Evolutionary conservation across 2,329 filamentous ascomycete species (phyloP).

Genomic region (Aspergillus sp.): DNA sequence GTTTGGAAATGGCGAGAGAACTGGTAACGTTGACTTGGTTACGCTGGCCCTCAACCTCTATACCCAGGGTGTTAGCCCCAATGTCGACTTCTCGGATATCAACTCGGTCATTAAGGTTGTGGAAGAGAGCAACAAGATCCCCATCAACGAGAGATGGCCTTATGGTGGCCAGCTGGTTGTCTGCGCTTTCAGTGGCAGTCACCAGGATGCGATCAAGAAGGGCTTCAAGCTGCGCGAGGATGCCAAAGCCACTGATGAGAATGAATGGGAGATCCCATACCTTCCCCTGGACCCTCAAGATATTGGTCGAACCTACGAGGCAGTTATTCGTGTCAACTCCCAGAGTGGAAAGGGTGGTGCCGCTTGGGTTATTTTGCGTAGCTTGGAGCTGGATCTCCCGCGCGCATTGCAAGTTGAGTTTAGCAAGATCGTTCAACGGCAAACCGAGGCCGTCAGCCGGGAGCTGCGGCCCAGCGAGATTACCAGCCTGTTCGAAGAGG

Average conservation of each 20-base stretch:
- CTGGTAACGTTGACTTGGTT: conserved; percentile 91
- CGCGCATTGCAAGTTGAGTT: conserved; percentile 90
- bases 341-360: conserved; percentile 92
- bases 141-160: conserved; percentile 80
- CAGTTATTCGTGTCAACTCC: conserved; percentile 95
- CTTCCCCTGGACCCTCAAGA: conserved; percentile 89
- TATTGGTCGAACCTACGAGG: conserved; percentile 95
- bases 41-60: conserved; percentile 91
- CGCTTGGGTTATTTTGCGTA: conserved; percentile 87
- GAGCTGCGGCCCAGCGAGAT: conserved; percentile 84
- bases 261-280: conserved; percentile 81
- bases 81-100: conserved; percentile 89
- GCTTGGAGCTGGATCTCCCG: conserved; percentile 85
- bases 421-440: conserved; percentile 76
- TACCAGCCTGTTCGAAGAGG: conserved; percentile 77
- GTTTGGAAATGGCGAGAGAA: conserved; percentile 92
- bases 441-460: conserved; percentile 73
- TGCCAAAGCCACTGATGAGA: conserved; percentile 55
- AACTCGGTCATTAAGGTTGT: conserved; percentile 81
- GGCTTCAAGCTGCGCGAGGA: conserved; percentile 64
- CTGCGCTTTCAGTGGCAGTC: conserved; percentile 84
- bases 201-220: conserved; percentile 97
- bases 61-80: conserved; percentile 80
- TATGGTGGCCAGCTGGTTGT: conserved; percentile 91
- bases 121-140: conserved; percentile 91